A percentile compares a stretch with the other conserved stretches of the same genome.
Conservation (phyloP, 257 asterid species). For the Solanum paucissectum region DNA sequence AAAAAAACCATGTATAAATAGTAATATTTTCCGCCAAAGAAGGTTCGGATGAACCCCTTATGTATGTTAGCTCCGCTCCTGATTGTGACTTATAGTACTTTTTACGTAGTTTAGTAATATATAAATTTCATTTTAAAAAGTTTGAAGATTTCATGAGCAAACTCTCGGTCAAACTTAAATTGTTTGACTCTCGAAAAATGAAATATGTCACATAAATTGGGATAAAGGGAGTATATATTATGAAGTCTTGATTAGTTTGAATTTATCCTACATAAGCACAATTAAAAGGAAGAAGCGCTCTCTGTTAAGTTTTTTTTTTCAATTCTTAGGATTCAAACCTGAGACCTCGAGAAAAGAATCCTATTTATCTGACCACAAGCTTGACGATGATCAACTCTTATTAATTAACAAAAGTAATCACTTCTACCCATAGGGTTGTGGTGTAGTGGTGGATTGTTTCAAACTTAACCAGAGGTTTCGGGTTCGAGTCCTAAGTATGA, state of each 20-base stretch:
- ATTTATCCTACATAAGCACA: neutral
- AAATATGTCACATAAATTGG: no score
- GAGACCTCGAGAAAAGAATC: neutral
- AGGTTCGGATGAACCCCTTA: no score
- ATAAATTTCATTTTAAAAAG: no score
- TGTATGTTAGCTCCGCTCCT: no score
- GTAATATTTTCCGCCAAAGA: no score
- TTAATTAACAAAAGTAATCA: neutral
- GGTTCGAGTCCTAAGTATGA: fast-evolving
- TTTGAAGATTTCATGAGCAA: no score
- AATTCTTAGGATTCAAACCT: neutral
- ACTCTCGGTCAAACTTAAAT: no score
- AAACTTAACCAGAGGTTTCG: fast-evolving
- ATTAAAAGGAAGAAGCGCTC: neutral
- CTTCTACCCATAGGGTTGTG: neutral
- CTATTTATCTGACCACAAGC: neutral
- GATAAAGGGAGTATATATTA: no score
- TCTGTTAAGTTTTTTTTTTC: neutral
- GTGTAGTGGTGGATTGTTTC: fast-evolving
- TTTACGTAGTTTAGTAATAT: no score
- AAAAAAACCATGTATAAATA: no score
- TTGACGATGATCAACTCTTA: neutral
- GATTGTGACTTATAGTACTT: no score
- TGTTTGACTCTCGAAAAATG: fast-evolving
- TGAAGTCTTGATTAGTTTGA: neutral